Base-by-base conservation (phyloP, 768 basidiomycete genomes). In the Neoboletus subvelutipes region DNA sequence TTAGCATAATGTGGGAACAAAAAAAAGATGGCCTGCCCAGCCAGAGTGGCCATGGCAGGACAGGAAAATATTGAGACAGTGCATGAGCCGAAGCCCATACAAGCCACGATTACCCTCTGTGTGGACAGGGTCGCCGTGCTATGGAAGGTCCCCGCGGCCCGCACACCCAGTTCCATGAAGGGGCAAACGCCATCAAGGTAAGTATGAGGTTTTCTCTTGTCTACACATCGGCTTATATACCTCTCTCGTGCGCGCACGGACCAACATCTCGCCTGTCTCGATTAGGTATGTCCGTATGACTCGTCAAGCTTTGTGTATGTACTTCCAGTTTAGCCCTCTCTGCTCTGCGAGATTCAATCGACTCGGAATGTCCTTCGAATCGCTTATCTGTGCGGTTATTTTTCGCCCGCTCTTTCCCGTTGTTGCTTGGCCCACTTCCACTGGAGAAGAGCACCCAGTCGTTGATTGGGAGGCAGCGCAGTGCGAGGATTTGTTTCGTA, bases 41-140 rank as follows among this genome's bases (percentile, higher is more conserved):
- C 77, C 77, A 77, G 77, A 78, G 76, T 71, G 77, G 76, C 78
- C 75, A 79, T 77, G 79, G 80, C 76, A 77, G 82, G 81, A 86
- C 84, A 74, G 85, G 84, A 79, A 87, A 87, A 87, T 87, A 87
- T 87, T 86, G 64, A 78, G 84, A 86, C 83, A 80, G 80, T 87
- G 84, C 86, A 85, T 85, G 82, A 78, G 78, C 85, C 83, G 77
- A 81, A 82, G 82, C 81, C 72, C 71, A 78, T 75, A 79, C 79
- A 80, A 80, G 74, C 74, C 73, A 64, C 55, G 55, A 40, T 64
- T 52, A 66, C 73, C 75, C 77, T 75, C 75, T 78, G 77, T 60
- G n/a, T 58, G 79, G 79, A 79, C 78, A 79, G 45, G 76, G 79
- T 79, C 79, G 79, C 79, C 79, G 79, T 80, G 78, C 79, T 78